Evolutionary conservation across 805 yeast genomes (phyloP).

Genomic region (Millerozyma acaciae): DNA sequence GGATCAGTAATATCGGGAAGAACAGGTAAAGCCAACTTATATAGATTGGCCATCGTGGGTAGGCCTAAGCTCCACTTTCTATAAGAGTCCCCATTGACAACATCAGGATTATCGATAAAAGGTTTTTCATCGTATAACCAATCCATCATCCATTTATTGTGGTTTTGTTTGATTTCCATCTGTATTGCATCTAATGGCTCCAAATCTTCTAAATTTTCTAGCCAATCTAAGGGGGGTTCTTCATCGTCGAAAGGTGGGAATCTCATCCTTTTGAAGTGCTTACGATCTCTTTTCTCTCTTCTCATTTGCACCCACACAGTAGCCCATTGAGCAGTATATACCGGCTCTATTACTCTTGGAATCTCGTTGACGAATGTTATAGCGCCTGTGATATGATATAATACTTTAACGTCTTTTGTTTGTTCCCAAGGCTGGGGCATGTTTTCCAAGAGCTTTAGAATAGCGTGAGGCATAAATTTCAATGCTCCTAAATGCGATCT

Average conservation of each 20-base stretch:
- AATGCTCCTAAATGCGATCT: constrained; percentile 85
- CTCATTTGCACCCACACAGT: constrained; percentile 91
- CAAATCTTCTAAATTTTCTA: constrained; percentile 70
- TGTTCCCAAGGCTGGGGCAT: constrained; percentile 99
- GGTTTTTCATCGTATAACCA: constrained; percentile 86
- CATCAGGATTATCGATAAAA: constrained; percentile 48
- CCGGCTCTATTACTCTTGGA: constrained; percentile 89
- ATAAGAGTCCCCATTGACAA: constrained; percentile 76
- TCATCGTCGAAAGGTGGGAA: constrained; percentile 98
- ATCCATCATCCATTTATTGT: constrained; percentile 57
- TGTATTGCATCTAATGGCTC: constrained; percentile 72
- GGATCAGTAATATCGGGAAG: constrained; percentile 54
- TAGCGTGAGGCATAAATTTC: constrained; percentile 94
- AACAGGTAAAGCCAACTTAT: constrained; percentile 69
- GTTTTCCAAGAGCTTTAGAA: constrained; percentile 81
- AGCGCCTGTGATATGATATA: constrained; percentile 91
- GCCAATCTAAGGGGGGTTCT: constrained; percentile 84
- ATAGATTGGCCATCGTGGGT: constrained; percentile 59
- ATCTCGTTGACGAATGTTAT: constrained; percentile 90
- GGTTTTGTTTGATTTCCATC: constrained; percentile 59
- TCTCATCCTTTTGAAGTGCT: constrained; percentile 85
- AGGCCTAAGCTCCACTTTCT: constrained; percentile 63
- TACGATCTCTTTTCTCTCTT: constrained; percentile 85
- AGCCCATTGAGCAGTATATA: constrained; percentile 94
- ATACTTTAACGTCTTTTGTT: constrained; percentile 75